phyloP scores from a whole-genome alignment of 139 green algal species.

The Edaphochlamys debaryana region DNA sequence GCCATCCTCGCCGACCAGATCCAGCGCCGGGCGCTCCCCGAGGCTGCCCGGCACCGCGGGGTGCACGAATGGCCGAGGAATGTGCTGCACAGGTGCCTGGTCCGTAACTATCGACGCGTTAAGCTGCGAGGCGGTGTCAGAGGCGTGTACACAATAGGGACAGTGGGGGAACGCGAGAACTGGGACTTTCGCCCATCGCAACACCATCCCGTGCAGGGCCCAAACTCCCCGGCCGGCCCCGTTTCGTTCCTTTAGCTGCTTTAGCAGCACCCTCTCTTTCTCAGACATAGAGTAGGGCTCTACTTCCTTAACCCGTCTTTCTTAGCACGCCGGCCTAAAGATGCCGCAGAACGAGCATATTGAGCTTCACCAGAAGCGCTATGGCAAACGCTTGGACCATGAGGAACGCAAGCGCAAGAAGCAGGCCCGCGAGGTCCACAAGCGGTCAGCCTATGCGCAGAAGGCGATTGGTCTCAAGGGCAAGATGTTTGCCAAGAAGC shows the following conservation, averaged over 20 bases:
- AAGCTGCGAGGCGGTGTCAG: too few species aligned
- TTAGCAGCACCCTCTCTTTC: not conserved
- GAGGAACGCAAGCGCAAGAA: slow-evolving; percentile 96
- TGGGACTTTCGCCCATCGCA: too few species aligned
- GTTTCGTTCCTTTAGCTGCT: not conserved
- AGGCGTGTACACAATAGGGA: too few species aligned
- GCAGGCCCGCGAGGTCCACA: slow-evolving; percentile 93
- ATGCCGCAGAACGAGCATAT: slow-evolving; percentile 99
- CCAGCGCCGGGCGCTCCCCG: too few species aligned
- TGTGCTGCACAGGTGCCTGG: too few species aligned
- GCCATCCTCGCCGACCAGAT: too few species aligned
- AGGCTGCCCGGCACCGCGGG: too few species aligned
- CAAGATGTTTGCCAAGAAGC: slow-evolving; percentile 98
- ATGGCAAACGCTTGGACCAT: slow-evolving; percentile 87
- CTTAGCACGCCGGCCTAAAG: slow-evolving; percentile 10
- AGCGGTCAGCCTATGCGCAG: slow-evolving; percentile 83
- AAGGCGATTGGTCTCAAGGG: slow-evolving; percentile 93
- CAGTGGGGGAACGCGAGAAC: too few species aligned
- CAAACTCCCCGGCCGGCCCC: too few species aligned
- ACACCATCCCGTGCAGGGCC: too few species aligned
- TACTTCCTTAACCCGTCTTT: not conserved
- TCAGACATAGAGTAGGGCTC: not conserved
- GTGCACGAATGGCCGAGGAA: too few species aligned
- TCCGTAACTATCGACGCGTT: too few species aligned
- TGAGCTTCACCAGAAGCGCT: slow-evolving; percentile 95